phyloP scores from a whole-genome alignment of 2,329 filamentous ascomycete genomes.

The Arthrocladium fulminans region DNA sequence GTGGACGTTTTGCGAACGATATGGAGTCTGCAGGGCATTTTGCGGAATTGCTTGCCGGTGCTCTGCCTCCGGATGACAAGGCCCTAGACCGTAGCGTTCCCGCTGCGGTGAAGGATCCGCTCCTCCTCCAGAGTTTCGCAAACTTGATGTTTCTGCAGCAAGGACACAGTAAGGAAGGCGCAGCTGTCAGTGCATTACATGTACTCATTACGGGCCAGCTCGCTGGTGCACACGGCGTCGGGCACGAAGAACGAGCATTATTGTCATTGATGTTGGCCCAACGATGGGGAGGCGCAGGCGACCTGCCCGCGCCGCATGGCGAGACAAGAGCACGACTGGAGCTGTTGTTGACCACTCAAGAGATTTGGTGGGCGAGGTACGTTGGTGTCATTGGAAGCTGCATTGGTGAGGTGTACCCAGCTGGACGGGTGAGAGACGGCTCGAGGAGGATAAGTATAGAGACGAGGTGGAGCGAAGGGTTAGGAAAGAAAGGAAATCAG shows the following conservation, averaged over 20 bases:
- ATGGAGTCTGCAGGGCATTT: conserved; percentile 39
- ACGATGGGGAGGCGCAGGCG: conserved; percentile 26
- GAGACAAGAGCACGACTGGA: conserved; percentile 25
- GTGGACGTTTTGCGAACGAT: conserved; percentile 39
- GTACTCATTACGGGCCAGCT: conserved; percentile 28
- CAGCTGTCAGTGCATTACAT: conserved; percentile 27
- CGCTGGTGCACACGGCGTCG: conserved; percentile 28
- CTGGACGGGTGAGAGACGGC: conserved; percentile 16
- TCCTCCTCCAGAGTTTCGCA: conserved; percentile 26
- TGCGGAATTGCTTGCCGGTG: conserved; percentile 38
- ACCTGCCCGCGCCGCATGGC: conserved; percentile 28
- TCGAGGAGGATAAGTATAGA: conserved; percentile 2
- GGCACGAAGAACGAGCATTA: conserved; percentile 28
- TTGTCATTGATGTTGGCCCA: conserved; percentile 28
- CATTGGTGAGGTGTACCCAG: conserved; percentile 27
- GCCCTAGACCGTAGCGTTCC: conserved; percentile 23
- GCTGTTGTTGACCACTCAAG: conserved; percentile 25
- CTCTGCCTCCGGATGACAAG: conserved; percentile 34
- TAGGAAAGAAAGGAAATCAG: conserved; percentile 28
- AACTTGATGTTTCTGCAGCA: conserved; percentile 29
- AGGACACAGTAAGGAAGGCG: conserved; percentile 27
- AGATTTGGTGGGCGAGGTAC: conserved; percentile 29
- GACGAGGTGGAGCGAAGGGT: conserved; percentile 24
- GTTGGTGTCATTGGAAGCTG: conserved; percentile 27
- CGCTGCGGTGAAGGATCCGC: conserved; percentile 21